These are phyloP conservation scores for Venturia oleaginea DNA, from an alignment of 2,329 filamentous ascomycete species.

Conservation along the genomic window DNA sequence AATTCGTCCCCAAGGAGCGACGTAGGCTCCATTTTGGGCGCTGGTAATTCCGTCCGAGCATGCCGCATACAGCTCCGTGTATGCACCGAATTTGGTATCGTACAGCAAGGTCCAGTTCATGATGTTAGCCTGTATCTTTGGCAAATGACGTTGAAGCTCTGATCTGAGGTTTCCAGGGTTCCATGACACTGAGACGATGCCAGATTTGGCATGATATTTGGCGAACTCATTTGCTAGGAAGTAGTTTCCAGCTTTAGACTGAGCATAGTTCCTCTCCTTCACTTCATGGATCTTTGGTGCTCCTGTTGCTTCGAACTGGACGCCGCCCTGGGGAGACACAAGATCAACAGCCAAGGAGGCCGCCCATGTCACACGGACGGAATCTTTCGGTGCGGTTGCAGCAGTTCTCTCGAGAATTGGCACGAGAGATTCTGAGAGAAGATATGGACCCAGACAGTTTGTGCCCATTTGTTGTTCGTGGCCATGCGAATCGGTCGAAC, in stretches of 20 bases:
- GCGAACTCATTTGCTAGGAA: conserved; percentile 14
- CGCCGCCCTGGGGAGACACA: conserved; percentile 8
- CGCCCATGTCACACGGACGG: conserved; percentile 15
- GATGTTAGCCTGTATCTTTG: background rate
- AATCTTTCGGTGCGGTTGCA: conserved; percentile 17
- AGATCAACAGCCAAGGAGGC: conserved; percentile 4
- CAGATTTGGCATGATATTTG: conserved; percentile 11
- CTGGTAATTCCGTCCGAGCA: conserved; percentile 11
- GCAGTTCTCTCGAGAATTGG: conserved; percentile 14
- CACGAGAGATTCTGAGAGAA: conserved; percentile 10
- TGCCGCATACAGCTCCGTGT: conserved; percentile 15
- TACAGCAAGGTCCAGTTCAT: conserved; percentile 5
- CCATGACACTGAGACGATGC: conserved; percentile 12
- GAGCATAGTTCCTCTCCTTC: conserved; percentile 10
- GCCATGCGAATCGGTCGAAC: conserved; percentile 16
- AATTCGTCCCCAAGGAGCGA: conserved; percentile 15
- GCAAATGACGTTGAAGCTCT: conserved; percentile 13
- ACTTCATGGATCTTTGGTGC: background rate
- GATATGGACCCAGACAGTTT: conserved; percentile 15
- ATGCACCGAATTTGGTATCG: conserved; percentile 12
- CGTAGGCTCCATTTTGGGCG: conserved; percentile 9
- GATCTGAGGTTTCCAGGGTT: conserved; percentile 15
- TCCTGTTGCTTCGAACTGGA: conserved; percentile 10
- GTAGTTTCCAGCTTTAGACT: conserved; percentile 13
- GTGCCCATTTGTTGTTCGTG: conserved; percentile 20